Evolutionary conservation across 768 basidiomycete species (phyloP), one percentile per base, ranked within the genome.

Genomic region (Auriscalpium microsporum): DNA sequence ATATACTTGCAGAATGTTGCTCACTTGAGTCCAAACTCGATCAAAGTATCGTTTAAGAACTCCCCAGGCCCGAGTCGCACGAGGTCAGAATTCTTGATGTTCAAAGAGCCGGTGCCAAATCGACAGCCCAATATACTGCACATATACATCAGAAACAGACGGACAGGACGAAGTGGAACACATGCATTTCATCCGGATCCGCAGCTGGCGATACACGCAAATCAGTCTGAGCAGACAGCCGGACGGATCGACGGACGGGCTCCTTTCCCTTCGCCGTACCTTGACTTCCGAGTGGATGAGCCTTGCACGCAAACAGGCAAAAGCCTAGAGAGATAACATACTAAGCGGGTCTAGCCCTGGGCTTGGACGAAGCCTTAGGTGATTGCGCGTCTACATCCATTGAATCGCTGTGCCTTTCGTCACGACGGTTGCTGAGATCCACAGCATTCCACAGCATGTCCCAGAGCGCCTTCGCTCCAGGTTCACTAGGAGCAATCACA

Each of bases 21-120:
- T 48, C 63, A 94, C 94, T 93, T 94, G 37, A 99, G 75, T 3
- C 92, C 94, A 62, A 94, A 95, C 66, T 99, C 96, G 34, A 98
- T 93, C 38, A 99, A 72, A 0, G 91, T 96, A 71, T 99, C 96
- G 65, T 99, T 99, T 48, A 99, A 76, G 67, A 86, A 98, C 67
- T 95, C 90, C 36, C 83, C 83, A 0, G 86, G 84, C 50, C 81
- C 71, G 34, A 97, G 68, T 10, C 95, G 83, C 53, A 73, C 74
- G 33, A 86, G 69, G 64, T 98, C 96, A 23, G 83, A 85, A 42
- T 79, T 77, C 14, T 86, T 94, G 63, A 99, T 79, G 59, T 85
- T 87, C 40, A 98, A 81, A 2, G 86, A 86, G 8, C 90, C 88
- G 13, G 80, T 78, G 3, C 79, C 77, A 45, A 77, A 80, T 28